Percentiles rank a stretch among this genome's conserved stretches.
Conservation (phyloP, 164 flowering plant genomes). For the Piper betle region DNA sequence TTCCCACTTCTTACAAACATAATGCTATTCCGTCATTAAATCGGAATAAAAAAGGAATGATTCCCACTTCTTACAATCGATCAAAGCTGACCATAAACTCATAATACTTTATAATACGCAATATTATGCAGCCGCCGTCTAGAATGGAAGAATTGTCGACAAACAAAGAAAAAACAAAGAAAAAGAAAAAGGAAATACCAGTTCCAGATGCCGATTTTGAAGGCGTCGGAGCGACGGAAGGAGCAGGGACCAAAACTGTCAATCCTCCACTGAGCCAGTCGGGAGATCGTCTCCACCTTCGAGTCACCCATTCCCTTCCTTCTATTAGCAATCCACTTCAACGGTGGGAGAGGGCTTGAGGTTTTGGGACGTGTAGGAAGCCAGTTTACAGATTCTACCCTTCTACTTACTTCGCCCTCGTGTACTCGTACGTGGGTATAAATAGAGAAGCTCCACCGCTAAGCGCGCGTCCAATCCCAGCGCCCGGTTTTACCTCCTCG, state of each 20-base stretch:
- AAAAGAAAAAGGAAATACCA: constrained; percentile 29
- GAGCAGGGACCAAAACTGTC: constrained; percentile 62
- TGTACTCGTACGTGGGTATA: no score
- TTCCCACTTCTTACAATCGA: background rate
- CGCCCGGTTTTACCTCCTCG: no score
- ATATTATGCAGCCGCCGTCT: background rate
- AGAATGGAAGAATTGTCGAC: background rate
- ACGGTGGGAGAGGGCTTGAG: no score
- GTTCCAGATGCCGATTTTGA: constrained; percentile 88
- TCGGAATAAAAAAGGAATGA: no score
- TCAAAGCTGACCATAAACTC: background rate
- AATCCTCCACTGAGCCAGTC: constrained; percentile 96
- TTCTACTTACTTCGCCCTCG: no score
- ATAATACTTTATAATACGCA: background rate
- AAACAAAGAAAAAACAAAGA: background rate
- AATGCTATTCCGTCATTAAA: no score
- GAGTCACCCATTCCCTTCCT: constrained; percentile 65
- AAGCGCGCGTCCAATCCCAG: no score
- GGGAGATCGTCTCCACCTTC: constrained; percentile 72
- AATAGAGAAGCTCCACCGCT: no score
- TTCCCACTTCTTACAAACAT: no score
- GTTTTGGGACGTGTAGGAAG: no score
- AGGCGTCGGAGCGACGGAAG: constrained; percentile 91
- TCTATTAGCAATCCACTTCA: constrained; percentile 12
- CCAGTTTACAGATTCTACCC: no score